These are phyloP conservation scores for Fistulinella prunicolor DNA, from an alignment of 768 basidiomycete genomes.

Conservation along the genomic window DNA sequence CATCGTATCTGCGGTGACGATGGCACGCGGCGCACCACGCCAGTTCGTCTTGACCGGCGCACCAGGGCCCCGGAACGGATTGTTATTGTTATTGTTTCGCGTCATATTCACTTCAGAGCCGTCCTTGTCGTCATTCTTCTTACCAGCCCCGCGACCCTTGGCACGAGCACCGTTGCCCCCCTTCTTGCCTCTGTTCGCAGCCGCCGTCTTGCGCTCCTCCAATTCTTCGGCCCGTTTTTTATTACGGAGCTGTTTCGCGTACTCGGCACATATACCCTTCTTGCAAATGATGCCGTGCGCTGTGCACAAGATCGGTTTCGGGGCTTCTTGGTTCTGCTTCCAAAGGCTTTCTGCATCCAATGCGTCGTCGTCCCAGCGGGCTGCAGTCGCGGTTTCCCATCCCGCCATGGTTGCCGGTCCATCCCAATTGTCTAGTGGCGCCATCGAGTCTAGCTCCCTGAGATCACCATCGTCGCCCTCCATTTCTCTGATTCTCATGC, in stretches of 20 bases:
- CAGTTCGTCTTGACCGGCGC: conserved; percentile 32
- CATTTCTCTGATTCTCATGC: conserved; percentile 15
- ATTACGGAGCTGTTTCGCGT: conserved; percentile 26
- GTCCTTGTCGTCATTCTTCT: conserved; percentile 3
- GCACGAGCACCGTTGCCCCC: conserved; percentile 10
- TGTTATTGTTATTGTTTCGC: not conserved
- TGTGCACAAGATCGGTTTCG: conserved; percentile 21
- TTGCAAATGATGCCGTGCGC: conserved; percentile 36
- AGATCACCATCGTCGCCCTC: conserved; percentile 11
- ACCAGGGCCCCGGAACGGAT: conserved; percentile 28
- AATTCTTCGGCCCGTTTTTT: conserved; percentile 14
- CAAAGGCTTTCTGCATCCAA: conserved; percentile 25
- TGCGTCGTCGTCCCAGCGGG: conserved; percentile 19
- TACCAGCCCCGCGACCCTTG: conserved; percentile 11
- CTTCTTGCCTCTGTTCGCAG: conserved; percentile 23
- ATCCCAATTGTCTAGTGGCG: conserved; percentile 21
- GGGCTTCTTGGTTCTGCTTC: conserved; percentile 11
- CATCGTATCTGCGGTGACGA: conserved; percentile 24
- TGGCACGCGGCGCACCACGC: conserved; percentile 27
- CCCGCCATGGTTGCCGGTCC: not conserved
- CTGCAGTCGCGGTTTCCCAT: too few relatives aligned
- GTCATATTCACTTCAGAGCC: not conserved
- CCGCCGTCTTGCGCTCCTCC: conserved; percentile 16
- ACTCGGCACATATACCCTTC: conserved; percentile 36
- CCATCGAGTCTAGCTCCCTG: conserved; percentile 23